These are phyloP conservation scores for Pisolithus marmoratus DNA, from an alignment of 768 basidiomycete genomes.

Conservation along the genomic window DNA sequence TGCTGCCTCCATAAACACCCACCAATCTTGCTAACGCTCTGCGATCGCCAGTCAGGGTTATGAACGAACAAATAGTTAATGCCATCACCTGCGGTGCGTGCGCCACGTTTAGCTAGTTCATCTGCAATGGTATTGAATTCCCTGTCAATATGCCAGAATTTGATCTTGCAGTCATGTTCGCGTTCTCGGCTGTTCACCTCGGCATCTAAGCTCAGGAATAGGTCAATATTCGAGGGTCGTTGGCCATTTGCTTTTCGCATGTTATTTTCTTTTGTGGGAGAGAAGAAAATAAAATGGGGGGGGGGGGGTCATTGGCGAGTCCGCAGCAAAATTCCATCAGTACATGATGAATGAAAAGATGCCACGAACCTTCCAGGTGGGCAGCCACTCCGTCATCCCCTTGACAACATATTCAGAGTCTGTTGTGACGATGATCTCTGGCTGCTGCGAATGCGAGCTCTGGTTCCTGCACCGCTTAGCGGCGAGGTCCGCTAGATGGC, in stretches of 20 bases:
- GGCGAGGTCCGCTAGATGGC: too few species aligned
- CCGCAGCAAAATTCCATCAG: not conserved
- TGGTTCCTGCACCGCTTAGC: too few species aligned
- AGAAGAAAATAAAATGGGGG: not conserved
- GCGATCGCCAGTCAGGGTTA: too few species aligned
- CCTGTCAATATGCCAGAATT: conserved; percentile 20
- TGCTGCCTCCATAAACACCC: too few species aligned
- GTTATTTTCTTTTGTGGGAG: conserved; percentile 11
- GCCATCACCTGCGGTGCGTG: not conserved
- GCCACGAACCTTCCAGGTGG: too few species aligned
- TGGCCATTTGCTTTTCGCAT: conserved; percentile 13
- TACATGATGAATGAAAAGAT: too few species aligned
- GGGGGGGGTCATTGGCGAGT: not conserved
- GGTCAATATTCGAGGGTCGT: conserved; percentile 20
- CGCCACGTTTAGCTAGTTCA: conserved; percentile 10
- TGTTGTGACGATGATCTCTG: too few species aligned
- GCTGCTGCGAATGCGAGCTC: too few species aligned
- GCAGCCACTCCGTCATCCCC: too few species aligned
- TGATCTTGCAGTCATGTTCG: conserved; percentile 7
- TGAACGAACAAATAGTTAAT: too few species aligned
- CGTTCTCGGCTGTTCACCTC: conserved; percentile 11
- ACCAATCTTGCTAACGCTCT: too few species aligned
- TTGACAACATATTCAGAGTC: too few species aligned
- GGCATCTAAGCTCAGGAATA: conserved; percentile 22
- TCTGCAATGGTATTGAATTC: conserved; percentile 19